These are phyloP conservation scores for Catharanthus roseus DNA, from an alignment of 257 asterid species.

Conservation along the genomic window DNA sequence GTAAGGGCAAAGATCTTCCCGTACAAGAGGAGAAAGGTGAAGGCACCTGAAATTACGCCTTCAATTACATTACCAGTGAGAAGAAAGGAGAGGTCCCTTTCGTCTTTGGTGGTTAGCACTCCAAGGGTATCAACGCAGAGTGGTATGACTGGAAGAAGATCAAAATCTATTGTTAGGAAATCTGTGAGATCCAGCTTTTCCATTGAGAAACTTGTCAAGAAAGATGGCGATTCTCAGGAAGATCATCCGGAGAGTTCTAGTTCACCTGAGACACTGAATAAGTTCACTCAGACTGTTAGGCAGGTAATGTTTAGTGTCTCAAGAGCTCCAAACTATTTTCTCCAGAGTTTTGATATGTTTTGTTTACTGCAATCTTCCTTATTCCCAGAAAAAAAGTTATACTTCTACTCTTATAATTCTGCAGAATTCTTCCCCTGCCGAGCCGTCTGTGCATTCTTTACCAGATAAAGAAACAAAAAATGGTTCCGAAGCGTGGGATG, in stretches of 20 bases:
- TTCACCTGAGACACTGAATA: constrained; percentile 66
- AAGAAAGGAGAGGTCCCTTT: constrained; percentile 96
- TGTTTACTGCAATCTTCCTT: background rate
- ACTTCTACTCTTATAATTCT: constrained; percentile 20
- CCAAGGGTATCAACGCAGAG: constrained; percentile 87
- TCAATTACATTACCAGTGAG: constrained; percentile 69
- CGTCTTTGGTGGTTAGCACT: constrained; percentile 88
- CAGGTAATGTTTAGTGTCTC: constrained; percentile 48
- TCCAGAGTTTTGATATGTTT: background rate
- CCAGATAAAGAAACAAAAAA: constrained; percentile 46
- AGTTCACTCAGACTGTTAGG: constrained; percentile 48
- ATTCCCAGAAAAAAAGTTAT: constrained; percentile 4
- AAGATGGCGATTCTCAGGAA: constrained; percentile 59
- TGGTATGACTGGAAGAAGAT: constrained; percentile 89
- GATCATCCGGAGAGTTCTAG: constrained; percentile 71
- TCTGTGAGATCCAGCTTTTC: constrained; percentile 66
- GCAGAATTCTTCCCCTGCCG: constrained; percentile 61
- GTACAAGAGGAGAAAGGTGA: constrained; percentile 68
- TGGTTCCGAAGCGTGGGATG: constrained; percentile 61
- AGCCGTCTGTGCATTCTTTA: constrained; percentile 44
- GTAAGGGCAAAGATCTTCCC: constrained; percentile 90
- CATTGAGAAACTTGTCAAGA: constrained; percentile 68
- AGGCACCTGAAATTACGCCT: constrained; percentile 62
- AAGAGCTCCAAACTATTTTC: constrained; percentile 10
- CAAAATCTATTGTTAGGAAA: constrained; percentile 80